phyloP scores from a whole-genome alignment of 2,329 filamentous ascomycete genomes.

The Sclerotinia nivalis region DNA sequence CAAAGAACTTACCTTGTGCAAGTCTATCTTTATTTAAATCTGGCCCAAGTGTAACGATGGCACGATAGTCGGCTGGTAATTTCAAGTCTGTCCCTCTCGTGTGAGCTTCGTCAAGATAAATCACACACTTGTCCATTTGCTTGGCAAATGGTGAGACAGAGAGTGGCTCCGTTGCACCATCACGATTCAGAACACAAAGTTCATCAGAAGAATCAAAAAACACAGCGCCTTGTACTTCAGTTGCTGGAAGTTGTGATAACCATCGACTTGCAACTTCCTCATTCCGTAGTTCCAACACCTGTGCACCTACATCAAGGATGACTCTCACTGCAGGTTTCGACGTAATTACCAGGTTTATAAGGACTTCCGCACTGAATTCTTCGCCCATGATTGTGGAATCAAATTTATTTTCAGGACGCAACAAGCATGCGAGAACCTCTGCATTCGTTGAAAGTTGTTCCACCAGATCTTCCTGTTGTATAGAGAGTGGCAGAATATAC shows the following conservation, averaged over 20 bases:
- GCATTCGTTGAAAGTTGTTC: constrained; percentile 66
- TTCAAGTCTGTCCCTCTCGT: constrained; percentile 69
- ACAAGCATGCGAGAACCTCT: constrained; percentile 59
- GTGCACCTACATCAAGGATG: constrained; percentile 70
- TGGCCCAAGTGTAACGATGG: constrained; percentile 67
- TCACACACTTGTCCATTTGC: constrained; percentile 59
- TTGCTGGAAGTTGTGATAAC: constrained; percentile 45
- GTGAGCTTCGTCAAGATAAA: constrained; percentile 71
- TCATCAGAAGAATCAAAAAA: constrained; percentile 61
- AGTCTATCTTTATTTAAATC: constrained; percentile 63
- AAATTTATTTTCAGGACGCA: constrained; percentile 54
- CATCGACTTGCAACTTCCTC: constrained; percentile 53
- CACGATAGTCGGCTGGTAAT: constrained; percentile 58
- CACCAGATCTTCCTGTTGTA: constrained; percentile 57
- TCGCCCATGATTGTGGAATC: constrained; percentile 29
- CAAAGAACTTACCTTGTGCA: constrained; percentile 20
- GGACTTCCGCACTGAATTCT: constrained; percentile 42
- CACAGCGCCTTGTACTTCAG: constrained; percentile 49
- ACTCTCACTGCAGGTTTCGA: constrained; percentile 52
- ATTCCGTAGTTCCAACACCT: constrained; percentile 66
- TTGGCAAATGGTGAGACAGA: constrained; percentile 58
- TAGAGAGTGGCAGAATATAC: constrained; percentile 55
- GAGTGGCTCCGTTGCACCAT: constrained; percentile 50
- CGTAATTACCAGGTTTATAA: constrained; percentile 49
- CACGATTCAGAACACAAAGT: constrained; percentile 53